These are phyloP conservation scores for Micractinium conductrix DNA, from an alignment of 139 green algal genomes.

Conservation along the genomic window DNA sequence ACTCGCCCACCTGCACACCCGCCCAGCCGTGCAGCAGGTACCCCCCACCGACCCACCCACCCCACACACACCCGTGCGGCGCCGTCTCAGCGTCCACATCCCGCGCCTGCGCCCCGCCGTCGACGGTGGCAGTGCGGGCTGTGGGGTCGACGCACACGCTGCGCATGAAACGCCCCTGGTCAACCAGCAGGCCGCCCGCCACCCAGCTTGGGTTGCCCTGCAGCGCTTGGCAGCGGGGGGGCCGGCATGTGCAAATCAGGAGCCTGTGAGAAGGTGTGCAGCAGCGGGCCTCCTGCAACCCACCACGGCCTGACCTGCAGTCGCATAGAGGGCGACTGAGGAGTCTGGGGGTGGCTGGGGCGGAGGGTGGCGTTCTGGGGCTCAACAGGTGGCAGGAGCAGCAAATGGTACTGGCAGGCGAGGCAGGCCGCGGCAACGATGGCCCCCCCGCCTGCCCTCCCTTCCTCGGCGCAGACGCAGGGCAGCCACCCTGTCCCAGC, in stretches of 20 bases:
- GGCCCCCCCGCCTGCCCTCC: too few relatives aligned
- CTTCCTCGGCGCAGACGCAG: too few relatives aligned
- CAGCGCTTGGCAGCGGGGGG: not conserved
- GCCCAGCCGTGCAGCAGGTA: too few relatives aligned
- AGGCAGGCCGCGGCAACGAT: not conserved
- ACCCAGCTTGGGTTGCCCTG: slow-evolving; percentile 29
- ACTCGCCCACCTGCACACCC: not conserved
- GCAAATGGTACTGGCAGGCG: not conserved
- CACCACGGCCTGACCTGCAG: too few relatives aligned
- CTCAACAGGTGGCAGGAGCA: too few relatives aligned
- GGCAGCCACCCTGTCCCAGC: not conserved
- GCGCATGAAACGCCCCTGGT: slow-evolving; percentile 5
- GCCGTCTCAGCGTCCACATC: slow-evolving; percentile 7
- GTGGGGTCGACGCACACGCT: slow-evolving; percentile 24
- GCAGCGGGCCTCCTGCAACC: too few relatives aligned
- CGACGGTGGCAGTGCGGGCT: not conserved
- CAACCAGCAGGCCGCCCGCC: slow-evolving; percentile 5
- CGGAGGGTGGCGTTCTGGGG: too few relatives aligned
- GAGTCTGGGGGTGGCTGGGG: too few relatives aligned
- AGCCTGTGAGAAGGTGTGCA: not conserved
- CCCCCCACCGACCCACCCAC: not conserved
- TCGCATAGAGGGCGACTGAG: too few relatives aligned
- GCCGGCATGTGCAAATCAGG: too few relatives aligned
- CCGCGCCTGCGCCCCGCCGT: not conserved
- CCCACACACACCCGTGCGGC: not conserved